These are phyloP conservation scores for Stephania cephalantha DNA, from an alignment of 164 flowering plant genomes.

Conservation along the genomic window DNA sequence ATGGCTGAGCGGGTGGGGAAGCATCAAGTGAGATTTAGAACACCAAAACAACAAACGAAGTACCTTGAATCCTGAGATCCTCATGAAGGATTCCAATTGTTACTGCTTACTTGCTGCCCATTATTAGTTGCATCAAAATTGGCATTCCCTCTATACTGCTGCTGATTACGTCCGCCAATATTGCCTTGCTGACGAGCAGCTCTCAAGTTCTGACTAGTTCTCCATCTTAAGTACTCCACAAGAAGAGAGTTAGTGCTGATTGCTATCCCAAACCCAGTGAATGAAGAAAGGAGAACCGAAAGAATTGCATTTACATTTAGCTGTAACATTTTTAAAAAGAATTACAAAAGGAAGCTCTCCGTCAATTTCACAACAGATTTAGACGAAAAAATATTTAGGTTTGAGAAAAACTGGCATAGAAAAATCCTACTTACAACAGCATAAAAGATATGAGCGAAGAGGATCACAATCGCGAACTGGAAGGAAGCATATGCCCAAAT, in stretches of 20 bases:
- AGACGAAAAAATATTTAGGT: not conserved
- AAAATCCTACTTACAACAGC: slow-evolving; percentile 45
- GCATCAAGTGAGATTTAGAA: not conserved
- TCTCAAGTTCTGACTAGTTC: slow-evolving; percentile 27
- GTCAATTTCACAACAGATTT: not conserved
- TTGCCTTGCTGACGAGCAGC: slow-evolving; percentile 29
- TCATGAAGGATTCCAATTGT: not conserved
- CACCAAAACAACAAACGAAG: not conserved
- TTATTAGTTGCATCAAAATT: slow-evolving; percentile 6
- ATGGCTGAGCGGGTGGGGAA: too few species aligned
- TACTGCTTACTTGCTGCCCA: slow-evolving; percentile 14
- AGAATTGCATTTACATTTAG: slow-evolving; percentile 60
- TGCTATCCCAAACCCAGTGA: slow-evolving; percentile 80
- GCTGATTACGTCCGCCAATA: slow-evolving; percentile 21
- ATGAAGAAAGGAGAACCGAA: slow-evolving; percentile 70
- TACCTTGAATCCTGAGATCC: slow-evolving; percentile 1
- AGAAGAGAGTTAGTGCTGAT: slow-evolving; percentile 70
- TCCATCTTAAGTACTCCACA: slow-evolving; percentile 68
- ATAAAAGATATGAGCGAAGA: slow-evolving; percentile 80
- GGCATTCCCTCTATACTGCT: slow-evolving; percentile 17
- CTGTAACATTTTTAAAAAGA: slow-evolving; percentile 31
- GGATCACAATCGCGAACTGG: slow-evolving; percentile 75
- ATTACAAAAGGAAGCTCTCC: not conserved
- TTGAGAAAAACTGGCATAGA: slow-evolving; percentile 3
- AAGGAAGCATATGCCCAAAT: slow-evolving; percentile 86